Percentiles rank a stretch among this genome's conserved stretches.
Conservation (phyloP, 2,329 filamentous ascomycete species). For the Aspergillus hortae region DNA sequence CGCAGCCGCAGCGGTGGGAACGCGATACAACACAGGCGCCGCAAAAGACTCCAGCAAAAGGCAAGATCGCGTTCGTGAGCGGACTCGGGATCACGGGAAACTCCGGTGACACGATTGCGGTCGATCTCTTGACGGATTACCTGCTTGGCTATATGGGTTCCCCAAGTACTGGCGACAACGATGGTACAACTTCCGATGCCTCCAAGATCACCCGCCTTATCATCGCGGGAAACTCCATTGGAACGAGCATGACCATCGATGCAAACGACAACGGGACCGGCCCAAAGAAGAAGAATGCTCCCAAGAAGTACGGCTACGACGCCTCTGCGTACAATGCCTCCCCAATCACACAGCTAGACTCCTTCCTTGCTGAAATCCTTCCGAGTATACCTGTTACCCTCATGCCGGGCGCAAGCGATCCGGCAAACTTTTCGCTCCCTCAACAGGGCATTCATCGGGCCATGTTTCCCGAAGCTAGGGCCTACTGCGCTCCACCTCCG, state of each 20-base stretch:
- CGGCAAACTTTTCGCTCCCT: conserved; percentile 82
- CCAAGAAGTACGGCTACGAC: conserved; percentile 94
- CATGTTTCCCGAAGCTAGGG: conserved; percentile 75
- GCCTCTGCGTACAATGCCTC: conserved; percentile 80
- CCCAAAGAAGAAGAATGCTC: conserved; percentile 45
- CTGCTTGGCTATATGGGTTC: conserved; percentile 76
- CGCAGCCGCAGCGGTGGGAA: conserved; percentile 77
- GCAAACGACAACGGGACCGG: conserved; percentile 21
- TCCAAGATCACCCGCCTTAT: conserved; percentile 74
- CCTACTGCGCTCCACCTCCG: conserved; percentile 53
- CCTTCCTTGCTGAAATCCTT: conserved; percentile 74
- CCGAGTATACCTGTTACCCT: conserved; percentile 85
- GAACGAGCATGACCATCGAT: conserved; percentile 34
- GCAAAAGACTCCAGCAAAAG: conserved; percentile 44
- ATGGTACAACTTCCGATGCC: conserved; percentile 39
- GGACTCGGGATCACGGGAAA: conserved; percentile 79
- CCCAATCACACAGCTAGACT: conserved; percentile 79
- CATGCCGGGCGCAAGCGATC: conserved; percentile 78
- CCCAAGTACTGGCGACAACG: conserved; percentile 45
- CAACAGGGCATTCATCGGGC: conserved; percentile 92
- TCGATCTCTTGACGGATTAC: conserved; percentile 79
- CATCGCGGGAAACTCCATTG: conserved; percentile 86
- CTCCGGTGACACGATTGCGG: conserved; percentile 68
- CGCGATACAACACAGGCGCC: conserved; percentile 43
- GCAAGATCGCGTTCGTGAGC: conserved; percentile 84